Conservation (phyloP, 306 rosid genomes). For the Quercus gilva region DNA sequence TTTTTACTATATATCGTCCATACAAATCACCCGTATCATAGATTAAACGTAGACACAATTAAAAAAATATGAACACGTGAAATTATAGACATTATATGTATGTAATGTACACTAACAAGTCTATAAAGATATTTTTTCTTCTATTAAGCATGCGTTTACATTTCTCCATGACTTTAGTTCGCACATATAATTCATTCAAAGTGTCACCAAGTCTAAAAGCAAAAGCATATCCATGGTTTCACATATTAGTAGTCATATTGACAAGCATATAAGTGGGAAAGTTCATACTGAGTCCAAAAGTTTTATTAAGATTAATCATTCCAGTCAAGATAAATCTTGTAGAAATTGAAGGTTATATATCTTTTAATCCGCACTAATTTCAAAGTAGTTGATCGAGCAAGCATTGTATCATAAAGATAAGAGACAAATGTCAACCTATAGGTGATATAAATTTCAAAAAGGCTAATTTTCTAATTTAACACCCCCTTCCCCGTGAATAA, state of each 20-base stretch:
- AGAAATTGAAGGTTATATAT: background rate
- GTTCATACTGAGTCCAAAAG: background rate
- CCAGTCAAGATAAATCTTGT: conserved; percentile 5
- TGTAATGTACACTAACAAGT: too few relatives aligned
- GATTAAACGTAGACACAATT: too few relatives aligned
- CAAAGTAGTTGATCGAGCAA: background rate
- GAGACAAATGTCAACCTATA: background rate
- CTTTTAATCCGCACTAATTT: background rate
- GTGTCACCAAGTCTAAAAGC: background rate
- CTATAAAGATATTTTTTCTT: too few relatives aligned
- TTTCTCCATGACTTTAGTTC: background rate
- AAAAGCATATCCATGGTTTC: conserved; percentile 2
- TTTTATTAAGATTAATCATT: background rate
- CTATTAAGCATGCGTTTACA: background rate
- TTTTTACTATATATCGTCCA: too few relatives aligned
- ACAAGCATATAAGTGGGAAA: background rate
- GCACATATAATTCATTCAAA: background rate
- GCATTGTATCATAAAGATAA: background rate
- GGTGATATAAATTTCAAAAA: conserved; percentile 20
- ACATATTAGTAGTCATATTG: background rate
- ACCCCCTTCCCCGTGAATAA: too few relatives aligned
- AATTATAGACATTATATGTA: too few relatives aligned
- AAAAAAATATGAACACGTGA: too few relatives aligned
- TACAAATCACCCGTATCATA: too few relatives aligned
- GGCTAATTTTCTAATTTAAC: background rate